Conservation (phyloP, 2,329 filamentous ascomycete genomes). For the Calonectria pauciramosa region DNA sequence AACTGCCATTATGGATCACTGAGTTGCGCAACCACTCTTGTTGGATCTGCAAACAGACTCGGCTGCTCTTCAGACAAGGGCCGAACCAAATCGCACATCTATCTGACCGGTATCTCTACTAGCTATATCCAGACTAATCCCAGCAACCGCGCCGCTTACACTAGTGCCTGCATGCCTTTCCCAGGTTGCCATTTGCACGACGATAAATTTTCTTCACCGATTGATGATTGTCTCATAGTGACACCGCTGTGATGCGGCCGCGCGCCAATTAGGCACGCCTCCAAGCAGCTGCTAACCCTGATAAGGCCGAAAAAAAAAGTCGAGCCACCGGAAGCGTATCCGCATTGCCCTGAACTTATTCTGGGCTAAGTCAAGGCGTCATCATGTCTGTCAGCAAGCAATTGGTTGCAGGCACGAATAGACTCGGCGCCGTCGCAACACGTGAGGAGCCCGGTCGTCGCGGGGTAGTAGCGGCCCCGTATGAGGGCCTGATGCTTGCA, state of each 20-base stretch:
- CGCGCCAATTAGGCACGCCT: not conserved
- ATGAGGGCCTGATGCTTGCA: not conserved
- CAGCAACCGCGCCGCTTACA: too few species aligned
- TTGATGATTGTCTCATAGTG: not conserved
- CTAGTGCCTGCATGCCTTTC: too few species aligned
- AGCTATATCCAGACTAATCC: too few species aligned
- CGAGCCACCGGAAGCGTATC: too few species aligned
- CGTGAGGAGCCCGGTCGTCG: not conserved
- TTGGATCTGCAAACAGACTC: too few species aligned
- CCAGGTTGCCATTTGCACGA: too few species aligned
- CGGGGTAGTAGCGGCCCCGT: not conserved
- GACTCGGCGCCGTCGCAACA: not conserved
- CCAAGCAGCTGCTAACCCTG: not conserved
- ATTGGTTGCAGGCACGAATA: not conserved
- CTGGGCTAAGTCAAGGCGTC: not conserved
- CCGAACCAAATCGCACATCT: too few species aligned
- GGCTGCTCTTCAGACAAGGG: too few species aligned
- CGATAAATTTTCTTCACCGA: too few species aligned
- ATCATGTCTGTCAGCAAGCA: not conserved
- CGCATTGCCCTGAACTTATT: not conserved
- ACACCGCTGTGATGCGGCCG: not conserved
- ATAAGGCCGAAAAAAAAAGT: not conserved
- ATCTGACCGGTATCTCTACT: too few species aligned
- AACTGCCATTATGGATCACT: too few species aligned
- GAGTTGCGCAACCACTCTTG: too few species aligned